Percentiles rank a stretch among this genome's conserved stretches.
These are phyloP conservation scores for Spergularia azorica DNA, from an alignment of 179 eudicot genomes.

Conservation along the genomic window DNA sequence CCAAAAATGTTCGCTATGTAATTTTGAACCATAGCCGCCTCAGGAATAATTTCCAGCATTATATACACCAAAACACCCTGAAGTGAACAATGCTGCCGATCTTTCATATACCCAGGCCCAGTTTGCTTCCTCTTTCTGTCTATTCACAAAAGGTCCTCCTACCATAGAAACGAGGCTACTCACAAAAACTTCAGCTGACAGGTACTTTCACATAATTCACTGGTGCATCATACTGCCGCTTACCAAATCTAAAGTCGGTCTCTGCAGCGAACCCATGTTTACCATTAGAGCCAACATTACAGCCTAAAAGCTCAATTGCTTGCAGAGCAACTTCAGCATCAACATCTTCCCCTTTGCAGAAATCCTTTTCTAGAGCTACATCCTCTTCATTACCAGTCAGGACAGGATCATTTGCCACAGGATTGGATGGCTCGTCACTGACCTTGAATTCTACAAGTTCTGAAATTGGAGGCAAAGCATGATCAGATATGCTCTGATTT, in stretches of 20 bases:
- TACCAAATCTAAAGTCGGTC: slow-evolving; percentile 1
- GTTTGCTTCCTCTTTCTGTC: neutral
- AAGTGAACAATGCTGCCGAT: neutral
- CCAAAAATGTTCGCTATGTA: neutral
- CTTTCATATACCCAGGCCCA: neutral
- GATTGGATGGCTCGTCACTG: slow-evolving; percentile 7
- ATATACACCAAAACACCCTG: slow-evolving; percentile 1
- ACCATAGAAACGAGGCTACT: neutral
- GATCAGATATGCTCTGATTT: slow-evolving; percentile 7
- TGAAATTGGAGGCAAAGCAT: slow-evolving; percentile 22
- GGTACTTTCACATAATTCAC: slow-evolving; percentile 28
- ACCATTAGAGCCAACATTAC: neutral
- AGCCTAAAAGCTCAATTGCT: neutral
- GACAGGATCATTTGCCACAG: neutral
- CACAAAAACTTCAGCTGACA: neutral
- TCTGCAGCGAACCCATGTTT: neutral
- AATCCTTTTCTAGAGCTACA: neutral
- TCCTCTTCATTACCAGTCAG: neutral
- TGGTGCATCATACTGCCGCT: slow-evolving; percentile 26
- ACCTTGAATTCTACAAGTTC: slow-evolving; percentile 25
- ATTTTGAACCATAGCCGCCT: neutral
- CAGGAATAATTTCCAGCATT: neutral
- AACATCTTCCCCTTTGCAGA: neutral
- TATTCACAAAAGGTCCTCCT: slow-evolving; percentile 15
- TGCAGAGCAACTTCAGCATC: slow-evolving; percentile 6